Evolutionary conservation across 441 rosid species (phyloP), one percentile per base, ranked within the genome.

Genomic region (Erodium moschatum): DNA sequence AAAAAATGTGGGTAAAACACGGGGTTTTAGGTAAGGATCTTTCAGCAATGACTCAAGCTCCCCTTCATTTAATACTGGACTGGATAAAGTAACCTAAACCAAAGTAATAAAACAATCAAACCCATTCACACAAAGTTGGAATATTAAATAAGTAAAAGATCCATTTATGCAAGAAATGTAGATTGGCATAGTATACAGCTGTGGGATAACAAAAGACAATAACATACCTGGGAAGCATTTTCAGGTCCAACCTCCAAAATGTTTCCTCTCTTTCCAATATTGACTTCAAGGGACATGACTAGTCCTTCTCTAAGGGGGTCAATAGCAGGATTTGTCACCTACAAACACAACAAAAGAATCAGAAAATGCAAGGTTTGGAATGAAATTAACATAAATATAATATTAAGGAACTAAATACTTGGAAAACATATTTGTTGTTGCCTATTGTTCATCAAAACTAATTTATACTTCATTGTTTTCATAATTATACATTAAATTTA

Each of bases 261-360:
- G 76, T 94, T 94, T 76, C 97, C 76, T 77, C 99, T 89, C 85
- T 87, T 91, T 63, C 99, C 99, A 71, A 94, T 82, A 73, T 87
- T 94, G 72, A 94, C 86, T 81, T 94, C 97, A 73, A 94, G 97
- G 72, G 99, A 94, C 99, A 94, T 91, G 74, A 94, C 99, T 71
- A 94, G 80, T 58, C 99, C 97, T 83, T 94, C 99, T 76, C 99
- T 85, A 20, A 94, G 90, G 50, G 99, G 99, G 67, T 94, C 99
- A 74, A 94, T 94, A 77, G 99, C 97, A 52, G 99, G 99, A 81
- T 94, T 94, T 71, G 99, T 94, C 56, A 94, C 99, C 97, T 94
- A 83, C 65, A 70, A 65, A 66, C 56, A 73, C 68, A 54, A 18
- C 24, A 13, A 63, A 69, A 66, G 38, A 71, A 4, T 68, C 56